Base-by-base conservation (phyloP, 768 basidiomycete species). In the Tephrocybe sp. region DNA sequence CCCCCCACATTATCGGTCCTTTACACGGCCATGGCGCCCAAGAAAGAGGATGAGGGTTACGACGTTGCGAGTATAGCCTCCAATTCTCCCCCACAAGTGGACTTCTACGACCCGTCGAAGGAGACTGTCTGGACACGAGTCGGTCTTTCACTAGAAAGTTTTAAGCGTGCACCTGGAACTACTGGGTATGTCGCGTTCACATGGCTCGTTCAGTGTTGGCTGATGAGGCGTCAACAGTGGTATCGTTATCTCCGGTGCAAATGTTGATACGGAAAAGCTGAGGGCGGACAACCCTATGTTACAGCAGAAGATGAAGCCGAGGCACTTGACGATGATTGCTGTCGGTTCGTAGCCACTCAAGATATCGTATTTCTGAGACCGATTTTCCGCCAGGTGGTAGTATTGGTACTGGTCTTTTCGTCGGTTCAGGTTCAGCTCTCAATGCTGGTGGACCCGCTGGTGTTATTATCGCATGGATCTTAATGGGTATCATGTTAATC, bases 321-420 rank as follows among this genome's bases (percentile, higher is more conserved):
- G 76, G 34, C 76, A 77, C 66, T 53, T 77, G 24, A 61, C 67
- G 45, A 76, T 77, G 76, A 77, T 77, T 61, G 76, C 76, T 52
- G 74, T 77, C 45, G 76, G 74, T 74, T 32, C 54, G 74, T 63
- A 21, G 15, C 4, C 15, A n/a, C 15, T 36, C 34, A 4, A 12
- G 34, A 4, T 36, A n/a, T 36, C 15, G 15, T 36, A 7, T 5
- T 36, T 15, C 4, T 36, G 11, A 36, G 9, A 30, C 15, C 8
- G 34, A 5, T 36, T 28, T 20, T 18, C 44, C 10, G 41, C 7
- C 45, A 76, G 74, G 74, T 61, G 74, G 76, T n/a, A 72, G 70
- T 61, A 77, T 76, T 32, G 76, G 75, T 57, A 76, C 76, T 55
- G 75, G 76, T 67, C 66, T 77, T 5, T 77, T 77, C 58, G 76